Conservation (phyloP, 164 flowering plant species). For the Macadamia tetraphylla region DNA sequence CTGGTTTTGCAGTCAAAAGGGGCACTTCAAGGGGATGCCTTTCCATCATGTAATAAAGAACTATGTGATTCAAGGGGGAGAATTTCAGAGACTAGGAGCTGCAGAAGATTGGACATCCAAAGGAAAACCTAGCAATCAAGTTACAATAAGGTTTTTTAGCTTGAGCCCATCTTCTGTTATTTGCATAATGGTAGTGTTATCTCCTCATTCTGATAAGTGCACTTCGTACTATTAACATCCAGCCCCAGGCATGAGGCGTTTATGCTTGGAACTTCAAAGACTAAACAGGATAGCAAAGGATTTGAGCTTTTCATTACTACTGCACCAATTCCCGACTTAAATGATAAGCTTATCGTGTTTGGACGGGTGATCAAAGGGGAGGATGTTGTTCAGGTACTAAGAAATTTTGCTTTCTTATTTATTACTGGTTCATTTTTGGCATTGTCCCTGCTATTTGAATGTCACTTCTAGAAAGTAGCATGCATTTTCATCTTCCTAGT, state of each 20-base stretch:
- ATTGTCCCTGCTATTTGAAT: neutral
- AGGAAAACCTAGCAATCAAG: conserved; percentile 53
- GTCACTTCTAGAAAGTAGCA: too few species aligned
- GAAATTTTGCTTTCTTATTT: neutral
- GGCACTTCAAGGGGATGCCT: conserved; percentile 79
- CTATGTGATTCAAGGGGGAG: conserved; percentile 87
- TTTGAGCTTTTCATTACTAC: conserved; percentile 85
- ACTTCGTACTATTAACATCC: conserved; percentile 7
- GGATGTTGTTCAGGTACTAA: conserved; percentile 81
- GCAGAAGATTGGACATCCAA: conserved; percentile 76
- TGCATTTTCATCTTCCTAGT: too few species aligned
- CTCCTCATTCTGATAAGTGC: conserved; percentile 1
- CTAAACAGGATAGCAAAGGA: conserved; percentile 39
- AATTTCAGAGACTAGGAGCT: conserved; percentile 44
- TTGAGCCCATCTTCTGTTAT: neutral
- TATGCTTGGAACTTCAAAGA: conserved; percentile 90
- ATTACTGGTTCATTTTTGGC: neutral
- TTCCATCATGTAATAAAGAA: conserved; percentile 81
- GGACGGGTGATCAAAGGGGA: conserved; percentile 89
- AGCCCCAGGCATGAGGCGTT: conserved; percentile 93
- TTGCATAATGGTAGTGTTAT: neutral
- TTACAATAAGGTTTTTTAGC: conserved; percentile 45
- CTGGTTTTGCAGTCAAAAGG: conserved; percentile 70
- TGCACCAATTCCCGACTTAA: conserved; percentile 80
- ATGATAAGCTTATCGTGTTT: conserved; percentile 73